Evolutionary conservation across 2,329 filamentous ascomycete genomes (phyloP).

Genomic region (Colletotrichum caudatum): DNA sequence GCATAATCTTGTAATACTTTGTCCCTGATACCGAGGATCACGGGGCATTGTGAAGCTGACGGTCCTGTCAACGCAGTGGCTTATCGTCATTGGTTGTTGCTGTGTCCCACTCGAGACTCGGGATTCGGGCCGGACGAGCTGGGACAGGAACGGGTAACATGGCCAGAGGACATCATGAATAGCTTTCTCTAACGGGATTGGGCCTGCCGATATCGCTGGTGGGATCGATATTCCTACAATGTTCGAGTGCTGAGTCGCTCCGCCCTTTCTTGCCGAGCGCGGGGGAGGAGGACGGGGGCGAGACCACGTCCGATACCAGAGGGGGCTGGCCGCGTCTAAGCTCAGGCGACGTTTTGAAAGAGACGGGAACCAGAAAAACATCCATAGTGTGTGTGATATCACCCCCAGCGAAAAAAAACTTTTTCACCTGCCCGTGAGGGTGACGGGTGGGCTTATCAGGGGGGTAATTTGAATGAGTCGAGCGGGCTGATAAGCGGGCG

Average conservation of each 20-base stretch:
- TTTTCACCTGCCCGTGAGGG: background rate
- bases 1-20: background rate
- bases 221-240: background rate
- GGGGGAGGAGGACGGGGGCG: background rate
- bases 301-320: background rate
- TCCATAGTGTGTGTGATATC: no score
- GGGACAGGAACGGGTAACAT: background rate
- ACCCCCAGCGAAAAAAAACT: background rate
- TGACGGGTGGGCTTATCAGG: background rate
- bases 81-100: background rate
- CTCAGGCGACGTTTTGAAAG: background rate
- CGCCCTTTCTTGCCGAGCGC: no score
- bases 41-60: background rate
- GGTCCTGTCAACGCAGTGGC: background rate
- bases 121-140: background rate
- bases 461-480: slow-evolving; percentile 3
- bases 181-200: accelerated
- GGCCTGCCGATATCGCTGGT: background rate
- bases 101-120: background rate
- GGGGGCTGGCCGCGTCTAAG: background rate
- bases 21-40: background rate
- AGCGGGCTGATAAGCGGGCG: slow-evolving; percentile 9
- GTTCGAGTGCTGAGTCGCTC: background rate
- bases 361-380: background rate
- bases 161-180: background rate